phyloP scores from a whole-genome alignment of 257 asterid species.

The Asclepias syriaca region DNA sequence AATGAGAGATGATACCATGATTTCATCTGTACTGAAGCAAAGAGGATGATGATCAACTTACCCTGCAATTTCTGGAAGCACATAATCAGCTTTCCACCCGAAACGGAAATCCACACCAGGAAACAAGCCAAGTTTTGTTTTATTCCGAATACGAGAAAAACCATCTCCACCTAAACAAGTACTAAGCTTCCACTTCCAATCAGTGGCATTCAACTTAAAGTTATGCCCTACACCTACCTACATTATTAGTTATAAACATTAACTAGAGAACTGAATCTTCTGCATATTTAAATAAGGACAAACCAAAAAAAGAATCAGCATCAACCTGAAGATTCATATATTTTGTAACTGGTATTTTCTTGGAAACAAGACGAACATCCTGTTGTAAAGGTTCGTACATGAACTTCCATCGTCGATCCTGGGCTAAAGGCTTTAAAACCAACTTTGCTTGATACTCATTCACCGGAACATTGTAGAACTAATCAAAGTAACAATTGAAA shows the following conservation, averaged over 20 bases:
- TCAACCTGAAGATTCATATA: conserved; percentile 91
- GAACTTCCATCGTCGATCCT: conserved; percentile 77
- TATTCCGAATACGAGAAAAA: conserved; percentile 70
- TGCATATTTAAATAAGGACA: background rate
- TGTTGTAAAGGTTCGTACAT: conserved; percentile 80
- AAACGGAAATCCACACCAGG: conserved; percentile 93
- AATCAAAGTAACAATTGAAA: conserved; percentile 11
- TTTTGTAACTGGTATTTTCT: conserved; percentile 81
- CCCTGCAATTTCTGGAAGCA: conserved; percentile 92
- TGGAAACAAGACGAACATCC: conserved; percentile 88
- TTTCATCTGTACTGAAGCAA: background rate
- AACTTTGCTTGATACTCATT: conserved; percentile 87
- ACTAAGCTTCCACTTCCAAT: conserved; percentile 96
- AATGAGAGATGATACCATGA: background rate
- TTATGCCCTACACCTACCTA: conserved; percentile 98
- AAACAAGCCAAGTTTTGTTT: conserved; percentile 80
- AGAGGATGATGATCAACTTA: conserved; percentile 24
- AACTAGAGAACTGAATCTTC: background rate
- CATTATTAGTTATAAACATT: conserved; percentile 4
- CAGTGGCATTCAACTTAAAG: conserved; percentile 83
- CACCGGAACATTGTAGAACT: conserved; percentile 82
- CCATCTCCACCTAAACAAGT: conserved; percentile 89
- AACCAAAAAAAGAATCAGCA: conserved; percentile 8
- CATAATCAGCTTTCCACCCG: conserved; percentile 94
- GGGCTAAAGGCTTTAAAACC: conserved; percentile 84